phyloP scores from a whole-genome alignment of 2,329 filamentous ascomycete genomes.

The Hypoxylon sp. region DNA sequence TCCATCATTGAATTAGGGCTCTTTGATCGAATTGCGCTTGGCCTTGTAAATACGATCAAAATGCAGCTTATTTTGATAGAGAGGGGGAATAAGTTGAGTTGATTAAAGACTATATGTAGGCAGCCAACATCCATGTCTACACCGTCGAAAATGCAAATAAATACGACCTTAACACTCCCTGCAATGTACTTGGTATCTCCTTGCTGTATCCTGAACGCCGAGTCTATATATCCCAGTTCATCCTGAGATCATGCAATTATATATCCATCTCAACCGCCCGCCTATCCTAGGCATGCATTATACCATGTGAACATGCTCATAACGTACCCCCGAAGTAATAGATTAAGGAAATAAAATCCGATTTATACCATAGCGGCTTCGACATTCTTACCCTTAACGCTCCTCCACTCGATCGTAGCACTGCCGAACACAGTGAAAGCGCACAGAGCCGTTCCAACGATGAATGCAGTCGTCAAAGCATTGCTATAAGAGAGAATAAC shows the following conservation, averaged over 20 bases:
- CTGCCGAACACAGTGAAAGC: slow-evolving; percentile 61
- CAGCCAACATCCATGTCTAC: not conserved
- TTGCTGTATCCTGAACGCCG: slow-evolving; percentile 1
- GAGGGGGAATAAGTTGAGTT: slow-evolving; percentile 3
- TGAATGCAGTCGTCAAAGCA: slow-evolving; percentile 61
- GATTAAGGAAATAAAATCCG: not conserved
- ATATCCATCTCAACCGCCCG: not conserved
- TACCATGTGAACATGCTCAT: not conserved
- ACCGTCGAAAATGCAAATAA: slow-evolving; percentile 10
- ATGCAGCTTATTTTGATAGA: not conserved
- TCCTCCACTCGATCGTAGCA: slow-evolving; percentile 67
- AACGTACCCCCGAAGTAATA: not conserved
- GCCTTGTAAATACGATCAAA: not conserved
- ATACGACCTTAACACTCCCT: not conserved
- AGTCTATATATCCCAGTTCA: not conserved
- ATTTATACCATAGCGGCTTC: slow-evolving; percentile 44
- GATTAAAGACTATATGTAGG: not conserved
- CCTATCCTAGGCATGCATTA: not conserved
- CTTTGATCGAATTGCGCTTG: not conserved
- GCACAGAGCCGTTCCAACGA: slow-evolving; percentile 62
- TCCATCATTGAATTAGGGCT: not conserved
- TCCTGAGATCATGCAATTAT: not conserved
- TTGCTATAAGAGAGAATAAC: slow-evolving; percentile 62
- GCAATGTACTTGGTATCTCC: slow-evolving; percentile 8
- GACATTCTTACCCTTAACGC: slow-evolving; percentile 69